Base-by-base conservation (phyloP, 306 rosid genomes). In the Canavalia ensiformis region DNA sequence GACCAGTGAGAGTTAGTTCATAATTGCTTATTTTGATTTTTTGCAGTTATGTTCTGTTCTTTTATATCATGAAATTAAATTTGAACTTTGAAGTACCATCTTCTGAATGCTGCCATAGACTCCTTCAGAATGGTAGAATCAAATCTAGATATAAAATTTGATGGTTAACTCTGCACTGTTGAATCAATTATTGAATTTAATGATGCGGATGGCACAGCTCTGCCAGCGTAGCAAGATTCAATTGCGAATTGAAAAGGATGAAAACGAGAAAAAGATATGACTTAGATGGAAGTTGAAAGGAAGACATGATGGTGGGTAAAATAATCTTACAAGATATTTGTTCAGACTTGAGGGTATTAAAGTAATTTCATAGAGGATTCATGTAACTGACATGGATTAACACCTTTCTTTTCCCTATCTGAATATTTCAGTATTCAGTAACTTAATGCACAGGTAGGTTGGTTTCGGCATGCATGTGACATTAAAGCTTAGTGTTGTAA, bases 401-500 rank as follows among this genome's bases (percentile, higher is more conserved):
- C 39, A 28, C 37, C 10, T 62, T 41, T 37, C 33, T 42, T 30
- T 62, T 63, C 46, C 47, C 51, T 42, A 7, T 83, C 66, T 41
- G 60, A 83, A 50, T 31, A 13, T 54, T 37, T 63, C 81, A 25
- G 46, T 37, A 46, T 31, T 74, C 37, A 67, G 49, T 59, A 35
- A 35, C 64, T 71, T 52, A 45, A 28, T 63, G 74, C 69, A 75
- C 75, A 10, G 47, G 75, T 76, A 59, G 74, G 74, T 68, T 73
- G 74, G 74, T 68, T 73, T 59, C 77, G 49, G 46, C 50, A 41
- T 54, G 51, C 75, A 13, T 18, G 68, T 86, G 77, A 59, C 66
- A 52, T 13, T 34, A 71, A 68, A 80, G 54, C 54, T 51, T 39
- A 34, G 35, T 64, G 76, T 29, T 30, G 8, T 8, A 8, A 3